Evolutionary conservation across 2,329 filamentous ascomycete species (phyloP).

Genomic region (Didymellaceae sp.): DNA sequence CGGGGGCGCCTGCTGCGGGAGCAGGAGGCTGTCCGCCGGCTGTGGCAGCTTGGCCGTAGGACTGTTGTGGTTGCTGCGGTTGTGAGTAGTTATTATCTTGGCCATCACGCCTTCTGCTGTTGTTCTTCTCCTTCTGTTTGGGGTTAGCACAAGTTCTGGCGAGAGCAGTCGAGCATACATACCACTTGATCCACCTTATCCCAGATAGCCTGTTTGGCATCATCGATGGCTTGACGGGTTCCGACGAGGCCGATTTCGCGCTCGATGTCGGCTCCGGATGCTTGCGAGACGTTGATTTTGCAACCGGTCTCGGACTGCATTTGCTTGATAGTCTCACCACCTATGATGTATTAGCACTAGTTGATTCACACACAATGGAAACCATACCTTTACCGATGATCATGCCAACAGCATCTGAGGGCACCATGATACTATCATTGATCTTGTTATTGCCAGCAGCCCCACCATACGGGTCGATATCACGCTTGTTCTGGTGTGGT

Average conservation of each 20-base stretch:
- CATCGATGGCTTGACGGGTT: conserved; percentile 74
- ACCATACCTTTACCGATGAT: conserved; percentile 82
- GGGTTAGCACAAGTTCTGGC: conserved; percentile 22
- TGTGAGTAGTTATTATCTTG: conserved; percentile 57
- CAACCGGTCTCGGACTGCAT: conserved; percentile 88
- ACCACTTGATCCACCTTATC: conserved; percentile 92
- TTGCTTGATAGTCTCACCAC: conserved; percentile 91
- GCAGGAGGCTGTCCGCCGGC: conserved; percentile 36
- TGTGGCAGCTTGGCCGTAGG: conserved; percentile 47
- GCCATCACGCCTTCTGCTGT: conserved; percentile 50
- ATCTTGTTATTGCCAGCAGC: conserved; percentile 65
- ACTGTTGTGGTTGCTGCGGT: conserved; percentile 46
- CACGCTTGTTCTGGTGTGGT: conserved; percentile 35
- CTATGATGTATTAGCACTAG: conserved; percentile 43
- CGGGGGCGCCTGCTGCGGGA: conserved; percentile 47
- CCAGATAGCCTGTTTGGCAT: conserved; percentile 83
- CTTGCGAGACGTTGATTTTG: conserved; percentile 92
- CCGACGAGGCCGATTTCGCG: conserved; percentile 88
- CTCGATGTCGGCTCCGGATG: conserved; percentile 78
- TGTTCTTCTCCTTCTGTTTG: conserved; percentile 56
- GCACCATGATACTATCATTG: conserved; percentile 83
- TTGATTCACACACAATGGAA: neutral
- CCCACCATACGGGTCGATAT: conserved; percentile 40
- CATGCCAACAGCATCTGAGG: conserved; percentile 92
- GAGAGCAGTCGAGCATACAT: conserved; percentile 50